Evolutionary conservation across 2,329 filamentous ascomycete genomes (phyloP).

Genomic region (Aureobasidium uvarum): DNA sequence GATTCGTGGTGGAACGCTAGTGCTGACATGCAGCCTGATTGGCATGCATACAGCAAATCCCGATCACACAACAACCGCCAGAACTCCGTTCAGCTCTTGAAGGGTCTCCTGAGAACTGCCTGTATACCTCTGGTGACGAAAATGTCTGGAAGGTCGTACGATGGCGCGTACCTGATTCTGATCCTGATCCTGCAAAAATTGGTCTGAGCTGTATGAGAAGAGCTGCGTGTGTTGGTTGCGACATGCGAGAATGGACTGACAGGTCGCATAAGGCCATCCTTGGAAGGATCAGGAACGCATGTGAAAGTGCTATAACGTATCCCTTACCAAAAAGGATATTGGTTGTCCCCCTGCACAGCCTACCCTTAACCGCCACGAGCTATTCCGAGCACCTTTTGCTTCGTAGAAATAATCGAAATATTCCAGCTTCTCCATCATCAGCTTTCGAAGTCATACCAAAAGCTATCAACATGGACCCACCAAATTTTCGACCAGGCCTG

Average conservation of each 20-base stretch:
- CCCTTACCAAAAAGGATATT: background rate
- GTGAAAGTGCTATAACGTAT: background rate
- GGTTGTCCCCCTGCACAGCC: background rate
- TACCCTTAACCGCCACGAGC: background rate
- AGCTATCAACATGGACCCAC: constrained; percentile 23
- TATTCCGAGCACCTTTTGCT: background rate
- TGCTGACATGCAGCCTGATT: constrained; percentile 11
- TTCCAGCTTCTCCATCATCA: too few species aligned
- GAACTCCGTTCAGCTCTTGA: background rate
- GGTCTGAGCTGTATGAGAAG: background rate
- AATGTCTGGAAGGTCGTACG: background rate
- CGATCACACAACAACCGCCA: background rate
- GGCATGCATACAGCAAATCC: background rate
- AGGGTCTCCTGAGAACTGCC: background rate
- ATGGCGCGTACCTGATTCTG: background rate
- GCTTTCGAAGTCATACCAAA: background rate
- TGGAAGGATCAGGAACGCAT: background rate
- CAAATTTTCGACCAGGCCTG: background rate
- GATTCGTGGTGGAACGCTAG: background rate
- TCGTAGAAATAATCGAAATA: background rate
- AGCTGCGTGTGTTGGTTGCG: background rate
- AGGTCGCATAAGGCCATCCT: background rate
- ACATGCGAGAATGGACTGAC: background rate
- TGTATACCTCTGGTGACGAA: background rate
- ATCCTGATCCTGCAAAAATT: background rate